These are phyloP conservation scores for Dactylellina parvicollis DNA, from an alignment of 2,329 filamentous ascomycete species.

Conservation along the genomic window DNA sequence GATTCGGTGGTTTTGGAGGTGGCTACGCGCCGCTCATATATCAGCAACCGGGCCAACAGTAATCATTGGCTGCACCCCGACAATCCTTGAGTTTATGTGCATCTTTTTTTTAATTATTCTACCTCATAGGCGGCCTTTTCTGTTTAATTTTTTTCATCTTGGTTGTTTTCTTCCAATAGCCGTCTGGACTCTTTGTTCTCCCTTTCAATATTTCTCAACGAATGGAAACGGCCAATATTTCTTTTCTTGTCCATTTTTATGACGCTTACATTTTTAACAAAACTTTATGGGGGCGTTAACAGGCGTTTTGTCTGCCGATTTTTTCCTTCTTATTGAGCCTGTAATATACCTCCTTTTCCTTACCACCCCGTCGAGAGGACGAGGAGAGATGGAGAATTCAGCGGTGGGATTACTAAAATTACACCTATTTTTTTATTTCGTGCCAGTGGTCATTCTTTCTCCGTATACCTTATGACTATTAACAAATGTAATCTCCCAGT, in stretches of 20 bases:
- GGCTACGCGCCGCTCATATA: constrained; percentile 47
- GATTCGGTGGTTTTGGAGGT: constrained; percentile 42
- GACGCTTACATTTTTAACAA: constrained; percentile 27
- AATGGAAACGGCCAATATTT: constrained; percentile 16
- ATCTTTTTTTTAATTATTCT: not conserved
- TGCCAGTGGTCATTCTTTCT: too few relatives aligned
- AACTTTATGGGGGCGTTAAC: constrained; percentile 33
- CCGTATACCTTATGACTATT: too few relatives aligned
- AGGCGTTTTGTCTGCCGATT: constrained; percentile 30
- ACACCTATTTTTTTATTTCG: too few relatives aligned
- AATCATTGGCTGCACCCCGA: not conserved
- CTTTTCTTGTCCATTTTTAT: constrained; percentile 40
- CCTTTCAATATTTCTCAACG: not conserved
- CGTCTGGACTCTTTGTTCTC: not conserved
- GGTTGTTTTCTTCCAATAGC: not conserved
- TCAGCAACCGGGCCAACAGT: constrained; percentile 50
- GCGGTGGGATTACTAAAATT: not conserved
- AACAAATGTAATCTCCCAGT: too few relatives aligned
- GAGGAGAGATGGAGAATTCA: not conserved
- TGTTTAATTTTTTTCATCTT: constrained; percentile 21
- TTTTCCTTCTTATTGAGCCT: constrained; percentile 8
- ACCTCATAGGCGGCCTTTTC: not conserved
- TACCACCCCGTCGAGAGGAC: not conserved
- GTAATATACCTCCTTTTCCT: constrained; percentile 26
- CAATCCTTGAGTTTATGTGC: not conserved